Evolutionary conservation across 23 red algal species (phyloP), one percentile per base, ranked within the genome.

Genomic region (Cyanidioschyzon merolae): DNA sequence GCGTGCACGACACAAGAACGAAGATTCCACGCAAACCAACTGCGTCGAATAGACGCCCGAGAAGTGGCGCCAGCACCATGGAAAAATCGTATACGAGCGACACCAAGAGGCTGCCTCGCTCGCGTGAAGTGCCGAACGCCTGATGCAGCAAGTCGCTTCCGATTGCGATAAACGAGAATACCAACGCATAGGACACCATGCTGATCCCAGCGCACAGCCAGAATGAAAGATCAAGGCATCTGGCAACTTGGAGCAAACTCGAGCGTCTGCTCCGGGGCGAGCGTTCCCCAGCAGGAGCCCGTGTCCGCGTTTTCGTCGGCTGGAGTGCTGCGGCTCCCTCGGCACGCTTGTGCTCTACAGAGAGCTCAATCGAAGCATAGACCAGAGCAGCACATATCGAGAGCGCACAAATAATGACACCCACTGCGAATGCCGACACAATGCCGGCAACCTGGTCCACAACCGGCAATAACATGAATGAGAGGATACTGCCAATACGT

Each of bases 91-190:
- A 81, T 15, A 81, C 68, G 16, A 81, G 41, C 0, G 78, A 81
- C 1, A 81, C 78, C 1, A 81, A n/a, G 25, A 81, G 59, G 1
- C 78, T 58, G 1, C 2, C 1, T 7, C 38, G 40, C 1, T 71
- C 63, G 12, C 63, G 51, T n/a, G 40, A 54, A 1, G 2, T 57
- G 35, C 78, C 78, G 41, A 50, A 81, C 31, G 38, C 38, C 1
- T 2, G 41, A 26, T 81, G 78, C 21, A 81, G 30, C 12, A 81
- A 58, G 78, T 81, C 78, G 7, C 40, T 57, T 0, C 78, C 78
- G 37, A 81, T 36, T 25, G 78, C 78, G 38, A 81, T 81, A 30
- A 81, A 81, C 1, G 78, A 81, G 38, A 81, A 81, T 26, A 81
- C 59, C 39, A 57, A 59, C 1, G 78, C 54, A 57, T 81, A 81